Conservation (phyloP, 768 basidiomycete species). For the Tulasnella sp. region DNA sequence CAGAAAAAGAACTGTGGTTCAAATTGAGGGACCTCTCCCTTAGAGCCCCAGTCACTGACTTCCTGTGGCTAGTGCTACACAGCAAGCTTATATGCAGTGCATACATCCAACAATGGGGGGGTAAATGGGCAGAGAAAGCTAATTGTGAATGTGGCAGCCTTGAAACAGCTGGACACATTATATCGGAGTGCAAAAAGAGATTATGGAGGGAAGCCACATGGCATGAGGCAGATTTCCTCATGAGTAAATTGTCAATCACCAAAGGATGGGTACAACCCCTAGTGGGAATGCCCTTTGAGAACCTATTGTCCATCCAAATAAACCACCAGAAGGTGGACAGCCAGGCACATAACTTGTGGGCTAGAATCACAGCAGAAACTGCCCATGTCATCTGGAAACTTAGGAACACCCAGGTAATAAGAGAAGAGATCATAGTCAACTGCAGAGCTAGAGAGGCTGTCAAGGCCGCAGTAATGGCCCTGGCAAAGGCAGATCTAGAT, state of each 20-base stretch:
- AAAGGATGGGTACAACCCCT: too few relatives aligned
- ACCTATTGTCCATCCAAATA: not conserved
- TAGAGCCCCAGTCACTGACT: not conserved
- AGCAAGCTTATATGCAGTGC: not conserved
- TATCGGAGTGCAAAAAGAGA: not conserved
- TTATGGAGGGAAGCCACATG: not conserved
- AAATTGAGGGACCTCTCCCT: not conserved
- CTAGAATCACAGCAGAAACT: not conserved
- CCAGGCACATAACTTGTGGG: not conserved
- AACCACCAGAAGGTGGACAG: not conserved
- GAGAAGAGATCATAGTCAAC: too few relatives aligned
- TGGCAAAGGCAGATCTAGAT: too few relatives aligned
- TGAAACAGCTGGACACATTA: not conserved
- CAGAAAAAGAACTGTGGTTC: not conserved
- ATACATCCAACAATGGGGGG: not conserved
- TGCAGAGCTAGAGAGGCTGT: too few relatives aligned
- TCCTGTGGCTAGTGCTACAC: not conserved
- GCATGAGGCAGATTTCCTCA: not conserved
- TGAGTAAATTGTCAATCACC: not conserved
- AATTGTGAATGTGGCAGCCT: not conserved
- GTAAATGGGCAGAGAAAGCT: not conserved
- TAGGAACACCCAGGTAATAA: too few relatives aligned
- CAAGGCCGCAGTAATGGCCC: too few relatives aligned
- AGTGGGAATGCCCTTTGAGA: not conserved
- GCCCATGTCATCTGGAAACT: not conserved